phyloP scores from a whole-genome alignment of 177 flowering plant genomes.

The Vitis hybrid region DNA sequence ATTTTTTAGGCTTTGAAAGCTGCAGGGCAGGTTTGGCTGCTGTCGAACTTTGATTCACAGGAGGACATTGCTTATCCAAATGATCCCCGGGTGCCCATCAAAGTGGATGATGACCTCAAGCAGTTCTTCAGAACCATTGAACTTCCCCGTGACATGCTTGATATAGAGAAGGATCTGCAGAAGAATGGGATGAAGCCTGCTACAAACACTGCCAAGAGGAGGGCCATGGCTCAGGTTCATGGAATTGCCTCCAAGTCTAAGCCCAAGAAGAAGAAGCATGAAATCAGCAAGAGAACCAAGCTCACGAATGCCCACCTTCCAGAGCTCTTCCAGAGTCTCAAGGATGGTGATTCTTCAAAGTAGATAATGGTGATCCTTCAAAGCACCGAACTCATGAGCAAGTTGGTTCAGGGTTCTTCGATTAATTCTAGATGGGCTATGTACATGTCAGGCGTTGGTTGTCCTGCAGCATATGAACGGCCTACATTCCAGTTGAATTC shows the following conservation, averaged over 20 bases:
- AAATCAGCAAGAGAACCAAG: conserved; percentile 85
- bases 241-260: conserved; percentile 64
- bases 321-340: conserved; percentile 58
- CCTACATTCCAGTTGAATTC: too few species aligned
- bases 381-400: too few species aligned
- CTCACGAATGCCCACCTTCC: conserved; percentile 95
- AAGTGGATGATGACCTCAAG: conserved; percentile 88
- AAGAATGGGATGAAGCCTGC: conserved; percentile 97
- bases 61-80: conserved; percentile 96
- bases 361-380: not conserved
- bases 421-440: not conserved
- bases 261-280: conserved; percentile 80
- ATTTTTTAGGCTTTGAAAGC: conserved; percentile 66
- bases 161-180: conserved; percentile 88
- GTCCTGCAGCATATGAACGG: too few species aligned
- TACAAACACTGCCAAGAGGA: conserved; percentile 85
- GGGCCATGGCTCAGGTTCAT: conserved; percentile 75
- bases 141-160: conserved; percentile 87
- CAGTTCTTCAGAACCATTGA: conserved; percentile 72
- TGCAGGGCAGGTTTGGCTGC: conserved; percentile 80
- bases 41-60: conserved; percentile 84
- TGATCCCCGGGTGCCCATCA: conserved; percentile 69
- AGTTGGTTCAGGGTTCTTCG: too few species aligned
- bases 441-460: too few species aligned
- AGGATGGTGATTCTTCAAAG: not conserved